phyloP scores from a whole-genome alignment of 495 filamentous ascomycete species.

The Penicillium subrubescens region DNA sequence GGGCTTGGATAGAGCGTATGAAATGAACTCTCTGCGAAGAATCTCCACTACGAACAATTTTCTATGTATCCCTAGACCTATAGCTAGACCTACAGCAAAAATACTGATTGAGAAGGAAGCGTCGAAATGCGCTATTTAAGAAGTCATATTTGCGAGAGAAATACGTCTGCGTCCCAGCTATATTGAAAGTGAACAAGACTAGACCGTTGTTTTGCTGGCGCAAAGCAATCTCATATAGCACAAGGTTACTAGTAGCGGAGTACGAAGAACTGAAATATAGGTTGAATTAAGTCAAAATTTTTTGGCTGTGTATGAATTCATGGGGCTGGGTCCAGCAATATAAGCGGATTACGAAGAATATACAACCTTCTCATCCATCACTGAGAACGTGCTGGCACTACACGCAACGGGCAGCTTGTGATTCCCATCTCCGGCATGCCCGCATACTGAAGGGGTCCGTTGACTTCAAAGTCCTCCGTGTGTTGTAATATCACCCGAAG shows the following conservation, averaged over 20 bases:
- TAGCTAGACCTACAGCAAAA: too few relatives aligned
- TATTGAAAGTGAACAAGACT: not conserved
- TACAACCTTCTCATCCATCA: not conserved
- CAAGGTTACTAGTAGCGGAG: not conserved
- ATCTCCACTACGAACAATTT: not conserved
- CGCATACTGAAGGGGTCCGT: not conserved
- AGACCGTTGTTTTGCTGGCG: not conserved
- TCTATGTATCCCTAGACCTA: too few relatives aligned
- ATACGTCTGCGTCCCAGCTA: not conserved
- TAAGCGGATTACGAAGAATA: not conserved
- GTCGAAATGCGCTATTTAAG: not conserved
- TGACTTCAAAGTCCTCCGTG: not conserved
- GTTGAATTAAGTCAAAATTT: too few relatives aligned
- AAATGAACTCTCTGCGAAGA: not conserved
- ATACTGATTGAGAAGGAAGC: too few relatives aligned
- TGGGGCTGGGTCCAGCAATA: not conserved
- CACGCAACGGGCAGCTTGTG: not conserved
- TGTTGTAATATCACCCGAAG: not conserved
- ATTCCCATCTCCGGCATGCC: not conserved
- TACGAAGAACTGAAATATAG: not conserved
- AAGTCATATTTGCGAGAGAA: not conserved
- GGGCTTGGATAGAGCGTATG: conserved; percentile 1
- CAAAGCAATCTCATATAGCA: not conserved
- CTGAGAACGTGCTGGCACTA: not conserved
- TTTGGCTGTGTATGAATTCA: not conserved